These are phyloP conservation scores for Dictyostelium capitatum DNA, from an alignment of 78 protist species.

Conservation along the genomic window DNA sequence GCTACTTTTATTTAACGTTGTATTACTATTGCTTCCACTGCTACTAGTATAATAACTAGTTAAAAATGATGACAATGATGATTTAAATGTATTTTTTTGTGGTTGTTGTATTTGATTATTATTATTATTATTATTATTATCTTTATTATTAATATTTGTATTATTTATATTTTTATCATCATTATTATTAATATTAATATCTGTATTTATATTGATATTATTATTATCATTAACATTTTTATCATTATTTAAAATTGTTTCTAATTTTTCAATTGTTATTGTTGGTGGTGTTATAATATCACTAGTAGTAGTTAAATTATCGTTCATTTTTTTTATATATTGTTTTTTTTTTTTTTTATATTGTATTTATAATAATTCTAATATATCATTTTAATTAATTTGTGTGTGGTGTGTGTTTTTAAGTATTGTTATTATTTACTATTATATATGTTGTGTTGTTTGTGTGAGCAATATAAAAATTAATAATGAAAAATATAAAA, in stretches of 20 bases:
- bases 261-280: not conserved
- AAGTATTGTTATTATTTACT: too few species aligned
- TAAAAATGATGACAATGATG: slow-evolving; percentile 55
- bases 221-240: not conserved
- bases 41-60: slow-evolving; percentile 16
- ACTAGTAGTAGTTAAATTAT: not conserved
- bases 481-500: too few species aligned
- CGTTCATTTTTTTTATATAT: too few species aligned
- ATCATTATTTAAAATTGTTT: not conserved
- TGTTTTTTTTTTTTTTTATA: too few species aligned
- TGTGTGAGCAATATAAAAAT: too few species aligned
- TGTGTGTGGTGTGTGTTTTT: too few species aligned
- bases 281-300: not conserved
- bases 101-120: not conserved
- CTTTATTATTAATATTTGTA: slow-evolving; percentile 6
- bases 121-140: slow-evolving; percentile 15
- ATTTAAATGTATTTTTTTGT: slow-evolving; percentile 25
- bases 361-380: too few species aligned
- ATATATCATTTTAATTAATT: too few species aligned
- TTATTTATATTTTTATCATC: not conserved
- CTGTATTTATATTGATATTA: not conserved
- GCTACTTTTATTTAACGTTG: not conserved
- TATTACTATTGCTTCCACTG: not conserved
- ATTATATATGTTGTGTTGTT: too few species aligned
- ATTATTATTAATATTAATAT: not conserved